Conservation (phyloP, 139 green algal genomes). For the Micromonas pusilla region DNA sequence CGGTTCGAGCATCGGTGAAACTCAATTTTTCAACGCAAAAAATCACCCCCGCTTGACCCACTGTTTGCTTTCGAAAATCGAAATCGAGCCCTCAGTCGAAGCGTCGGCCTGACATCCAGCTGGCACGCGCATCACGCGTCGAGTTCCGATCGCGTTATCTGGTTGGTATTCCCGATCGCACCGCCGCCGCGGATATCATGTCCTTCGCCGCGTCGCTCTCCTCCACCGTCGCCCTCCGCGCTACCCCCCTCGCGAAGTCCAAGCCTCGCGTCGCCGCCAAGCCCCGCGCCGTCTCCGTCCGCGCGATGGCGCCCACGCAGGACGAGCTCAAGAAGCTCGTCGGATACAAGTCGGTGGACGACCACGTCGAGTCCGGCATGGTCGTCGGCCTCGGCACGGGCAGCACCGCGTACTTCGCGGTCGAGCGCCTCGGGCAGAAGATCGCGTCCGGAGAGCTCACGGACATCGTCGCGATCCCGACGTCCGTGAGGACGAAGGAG, state of each 20-base stretch:
- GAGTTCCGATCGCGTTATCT: no score
- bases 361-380: conserved; percentile 96
- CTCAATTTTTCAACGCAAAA: no score
- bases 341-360: conserved; percentile 82
- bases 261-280: neutral
- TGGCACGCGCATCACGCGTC: no score
- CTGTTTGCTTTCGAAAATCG: no score
- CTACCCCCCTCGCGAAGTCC: neutral
- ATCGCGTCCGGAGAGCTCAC: conserved; percentile 75
- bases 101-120: neutral
- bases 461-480: conserved; percentile 93
- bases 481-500: conserved; percentile 84
- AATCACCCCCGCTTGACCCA: no score
- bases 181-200: neutral
- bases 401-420: conserved; percentile 97
- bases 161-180: neutral
- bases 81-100: neutral
- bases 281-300: neutral
- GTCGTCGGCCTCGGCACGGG: conserved; percentile 93
- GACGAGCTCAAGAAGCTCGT: conserved; percentile 94
- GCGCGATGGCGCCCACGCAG: conserved; percentile 44
- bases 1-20: no score
- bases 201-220: neutral
- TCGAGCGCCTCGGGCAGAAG: conserved; percentile 90
- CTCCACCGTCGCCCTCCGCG: neutral